These are phyloP conservation scores for Wilcoxina mikolae DNA, from an alignment of 495 filamentous ascomycete genomes.

Conservation along the genomic window DNA sequence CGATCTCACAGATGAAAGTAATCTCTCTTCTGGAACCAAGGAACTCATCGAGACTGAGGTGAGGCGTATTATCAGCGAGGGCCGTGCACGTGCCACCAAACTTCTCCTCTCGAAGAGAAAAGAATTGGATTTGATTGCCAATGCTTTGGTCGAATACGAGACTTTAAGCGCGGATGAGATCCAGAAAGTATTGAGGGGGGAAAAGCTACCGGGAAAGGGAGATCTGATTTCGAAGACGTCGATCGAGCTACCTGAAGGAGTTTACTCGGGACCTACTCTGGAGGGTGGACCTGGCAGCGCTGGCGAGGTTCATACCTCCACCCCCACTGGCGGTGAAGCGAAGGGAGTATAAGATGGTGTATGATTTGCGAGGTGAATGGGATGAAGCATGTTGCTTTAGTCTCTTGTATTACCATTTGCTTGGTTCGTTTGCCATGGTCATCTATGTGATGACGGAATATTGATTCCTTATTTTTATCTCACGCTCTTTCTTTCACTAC, in stretches of 20 bases:
- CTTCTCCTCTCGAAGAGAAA: conserved; percentile 57
- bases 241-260: conserved; percentile 41
- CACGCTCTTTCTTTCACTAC: not conserved
- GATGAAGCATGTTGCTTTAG: not conserved
- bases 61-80: conserved; percentile 68
- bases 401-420: not conserved
- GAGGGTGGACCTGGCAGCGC: conserved; percentile 6
- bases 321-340: not conserved
- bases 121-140: conserved; percentile 72
- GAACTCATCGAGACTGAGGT: conserved; percentile 75
- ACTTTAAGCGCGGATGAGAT: conserved; percentile 78
- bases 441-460: not conserved
- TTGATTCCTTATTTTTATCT: not conserved
- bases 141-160: conserved; percentile 87
- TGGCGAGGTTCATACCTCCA: not conserved
- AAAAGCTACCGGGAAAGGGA: conserved; percentile 41
- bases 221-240: conserved; percentile 34
- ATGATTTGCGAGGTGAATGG: not conserved
- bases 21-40: conserved; percentile 69
- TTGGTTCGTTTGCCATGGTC: not conserved
- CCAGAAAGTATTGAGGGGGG: conserved; percentile 68
- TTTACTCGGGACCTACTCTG: conserved; percentile 19
- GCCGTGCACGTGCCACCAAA: conserved; percentile 52
- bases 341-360: not conserved
- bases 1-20: conserved; percentile 59